Conservation (phyloP, 1,284 basidiomycete genomes). For the Papiliotrema laurentii region DNA sequence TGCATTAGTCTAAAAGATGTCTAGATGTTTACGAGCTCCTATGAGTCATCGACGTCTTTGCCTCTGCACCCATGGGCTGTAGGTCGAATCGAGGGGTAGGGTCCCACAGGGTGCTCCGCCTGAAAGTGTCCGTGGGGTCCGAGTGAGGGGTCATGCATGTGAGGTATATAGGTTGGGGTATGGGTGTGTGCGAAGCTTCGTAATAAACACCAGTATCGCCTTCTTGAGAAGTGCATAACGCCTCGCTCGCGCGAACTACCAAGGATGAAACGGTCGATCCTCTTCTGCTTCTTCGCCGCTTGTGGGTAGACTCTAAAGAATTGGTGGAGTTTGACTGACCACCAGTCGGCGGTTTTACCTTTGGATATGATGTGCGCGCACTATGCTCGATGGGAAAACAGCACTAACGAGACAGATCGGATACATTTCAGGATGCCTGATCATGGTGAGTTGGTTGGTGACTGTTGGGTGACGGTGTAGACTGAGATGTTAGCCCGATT, state of each 20-base stretch:
- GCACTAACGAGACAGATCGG: conserved; percentile 15
- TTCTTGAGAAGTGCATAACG: background rate
- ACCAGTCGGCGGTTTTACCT: conserved; percentile 26
- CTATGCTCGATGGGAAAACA: background rate
- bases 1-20: no score
- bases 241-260: background rate
- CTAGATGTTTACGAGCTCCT: no score
- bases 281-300: conserved; percentile 28
- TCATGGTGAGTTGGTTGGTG: conserved; percentile 52
- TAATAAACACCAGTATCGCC: background rate
- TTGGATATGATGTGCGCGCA: conserved; percentile 22
- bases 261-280: conserved; percentile 19
- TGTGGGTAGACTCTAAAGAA: conserved; percentile 11
- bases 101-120: no score
- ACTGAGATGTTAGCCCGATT: conserved; percentile 53
- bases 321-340: background rate
- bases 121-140: no score
- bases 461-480: background rate
- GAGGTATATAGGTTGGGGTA: no score
- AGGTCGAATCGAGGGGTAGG: no score
- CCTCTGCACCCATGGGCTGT: no score
- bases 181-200: no score
- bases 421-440: conserved; percentile 62
- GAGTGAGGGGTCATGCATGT: no score
- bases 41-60: no score